Conservation (phyloP, 2,329 filamentous ascomycete genomes). For the Pyrenophora seminiperda region DNA sequence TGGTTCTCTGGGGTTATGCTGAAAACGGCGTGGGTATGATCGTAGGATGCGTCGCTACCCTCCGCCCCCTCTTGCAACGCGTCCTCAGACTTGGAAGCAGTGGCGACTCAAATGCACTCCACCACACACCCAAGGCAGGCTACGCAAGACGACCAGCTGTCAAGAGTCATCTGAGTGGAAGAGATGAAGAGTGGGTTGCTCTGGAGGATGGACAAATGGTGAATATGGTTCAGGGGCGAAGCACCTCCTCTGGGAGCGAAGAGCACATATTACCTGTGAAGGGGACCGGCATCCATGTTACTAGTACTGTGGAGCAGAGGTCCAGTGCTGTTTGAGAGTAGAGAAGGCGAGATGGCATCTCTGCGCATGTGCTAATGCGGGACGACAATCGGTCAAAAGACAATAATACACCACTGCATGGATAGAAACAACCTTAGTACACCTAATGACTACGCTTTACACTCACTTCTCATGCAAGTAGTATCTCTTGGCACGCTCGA, state of each 20-base stretch:
- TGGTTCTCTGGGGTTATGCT: slow-evolving; percentile 13
- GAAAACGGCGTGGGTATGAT: slow-evolving; percentile 13
- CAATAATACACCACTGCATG: not conserved
- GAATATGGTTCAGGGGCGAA: slow-evolving; percentile 8
- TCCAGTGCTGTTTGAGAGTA: slow-evolving; percentile 3
- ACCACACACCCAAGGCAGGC: slow-evolving; percentile 5
- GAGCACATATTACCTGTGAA: slow-evolving; percentile 8
- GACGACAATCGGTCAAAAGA: not conserved
- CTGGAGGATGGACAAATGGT: slow-evolving; percentile 8
- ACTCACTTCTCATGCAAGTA: not conserved
- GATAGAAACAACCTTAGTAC: not conserved
- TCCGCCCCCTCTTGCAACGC: slow-evolving; percentile 12
- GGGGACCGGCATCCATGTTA: slow-evolving; percentile 7
- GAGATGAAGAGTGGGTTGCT: slow-evolving; percentile 14
- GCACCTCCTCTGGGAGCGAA: slow-evolving; percentile 3
- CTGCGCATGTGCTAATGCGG: not conserved
- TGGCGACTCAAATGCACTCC: slow-evolving; percentile 2
- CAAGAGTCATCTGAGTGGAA: slow-evolving; percentile 11
- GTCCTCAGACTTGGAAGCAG: slow-evolving; percentile 13
- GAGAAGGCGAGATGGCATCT: not conserved
- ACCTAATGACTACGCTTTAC: not conserved
- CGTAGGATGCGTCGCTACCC: slow-evolving; percentile 14
- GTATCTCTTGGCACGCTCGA: not conserved
- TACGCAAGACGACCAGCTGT: slow-evolving; percentile 10
- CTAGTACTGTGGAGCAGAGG: slow-evolving; percentile 10